Evolutionary conservation across 2,329 filamentous ascomycete species (phyloP), one percentile per base, ranked within the genome.

Genomic region (Aspergillus caelatus): DNA sequence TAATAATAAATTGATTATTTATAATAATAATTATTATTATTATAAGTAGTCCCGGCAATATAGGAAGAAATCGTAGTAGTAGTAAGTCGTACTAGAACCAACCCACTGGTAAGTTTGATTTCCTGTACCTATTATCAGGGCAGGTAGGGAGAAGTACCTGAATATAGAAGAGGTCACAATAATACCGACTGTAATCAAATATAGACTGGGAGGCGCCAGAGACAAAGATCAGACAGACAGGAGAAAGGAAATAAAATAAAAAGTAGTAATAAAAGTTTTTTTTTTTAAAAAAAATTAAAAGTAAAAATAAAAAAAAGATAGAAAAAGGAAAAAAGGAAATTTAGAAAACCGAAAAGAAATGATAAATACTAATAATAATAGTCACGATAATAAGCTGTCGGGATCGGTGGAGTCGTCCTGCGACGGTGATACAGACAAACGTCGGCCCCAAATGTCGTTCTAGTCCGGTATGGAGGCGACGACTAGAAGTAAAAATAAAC

Each of bases 391-490:
- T 39, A 55, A 55, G 52, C 32, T 55, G 52, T 55, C 52, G 52
- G 32, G 52, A 26, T 21, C 34, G 16, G 52, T 55, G 52, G 52
- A 55, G 52, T 55, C 52, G 30, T 55, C 52, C 34, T 55, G n/a
- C 52, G 30, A 55, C 32, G 34, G 32, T 55, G 52, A 55, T 55
- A 55, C 52, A 55, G 52, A 41, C 34, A 55, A 55, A 55, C 52
- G 52, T 55, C 32, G 48, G 45, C 21, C n/a, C 23, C 7, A 39
- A 54, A 23, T 55, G 32, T 39, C 11, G 52, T 39, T 55, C 32
- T 41, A 21, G 34, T 39, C 52, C 23, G 23, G 32, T 23, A 39
- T 41, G 52, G 34, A 26, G 30, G 26, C 36, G 21, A 21, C 52
- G 12, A 55, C 52, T 26, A 23, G 23, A 39, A 39, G 21, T 16